phyloP scores from a whole-genome alignment of 2,329 filamentous ascomycete genomes.

The Penicillium sp. region DNA sequence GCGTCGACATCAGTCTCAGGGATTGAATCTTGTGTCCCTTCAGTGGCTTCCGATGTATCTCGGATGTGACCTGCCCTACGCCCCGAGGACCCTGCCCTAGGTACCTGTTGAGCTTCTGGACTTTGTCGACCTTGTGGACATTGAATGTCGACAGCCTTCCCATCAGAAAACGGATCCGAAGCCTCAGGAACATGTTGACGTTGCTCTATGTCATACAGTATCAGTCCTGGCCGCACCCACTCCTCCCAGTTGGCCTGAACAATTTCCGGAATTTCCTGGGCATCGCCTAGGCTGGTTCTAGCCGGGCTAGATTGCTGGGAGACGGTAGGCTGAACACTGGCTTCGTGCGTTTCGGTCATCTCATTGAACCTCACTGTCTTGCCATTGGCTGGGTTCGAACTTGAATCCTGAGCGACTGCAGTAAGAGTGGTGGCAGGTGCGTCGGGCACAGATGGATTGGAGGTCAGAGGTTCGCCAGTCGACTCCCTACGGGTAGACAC shows the following conservation, averaged over 20 bases:
- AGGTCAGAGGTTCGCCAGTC: neutral
- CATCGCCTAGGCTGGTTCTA: conserved; percentile 35
- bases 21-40: conserved; percentile 7
- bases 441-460: conserved; percentile 3
- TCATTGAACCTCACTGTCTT: conserved; percentile 3
- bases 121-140: too few relatives aligned
- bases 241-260: conserved; percentile 16
- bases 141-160: conserved; percentile 11
- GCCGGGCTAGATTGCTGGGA: conserved; percentile 36
- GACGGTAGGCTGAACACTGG: conserved; percentile 31
- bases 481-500: neutral
- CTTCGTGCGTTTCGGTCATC: conserved; percentile 25
- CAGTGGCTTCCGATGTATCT: conserved; percentile 3
- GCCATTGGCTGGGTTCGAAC: neutral
- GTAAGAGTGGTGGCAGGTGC: neutral
- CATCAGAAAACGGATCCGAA: conserved; percentile 24
- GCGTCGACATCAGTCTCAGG: neutral
- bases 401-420: too few relatives aligned
- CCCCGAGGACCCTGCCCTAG: conserved; percentile 9
- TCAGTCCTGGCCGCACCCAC: conserved; percentile 9
- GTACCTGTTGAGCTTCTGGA: too few relatives aligned
- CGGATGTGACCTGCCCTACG: conserved; percentile 9
- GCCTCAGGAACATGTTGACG: conserved; percentile 1
- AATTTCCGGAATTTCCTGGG: conserved; percentile 26
- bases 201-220: conserved; percentile 4